Evolutionary conservation across 2,329 filamentous ascomycete genomes (phyloP).

Genomic region (Ophiosphaerella narmari): DNA sequence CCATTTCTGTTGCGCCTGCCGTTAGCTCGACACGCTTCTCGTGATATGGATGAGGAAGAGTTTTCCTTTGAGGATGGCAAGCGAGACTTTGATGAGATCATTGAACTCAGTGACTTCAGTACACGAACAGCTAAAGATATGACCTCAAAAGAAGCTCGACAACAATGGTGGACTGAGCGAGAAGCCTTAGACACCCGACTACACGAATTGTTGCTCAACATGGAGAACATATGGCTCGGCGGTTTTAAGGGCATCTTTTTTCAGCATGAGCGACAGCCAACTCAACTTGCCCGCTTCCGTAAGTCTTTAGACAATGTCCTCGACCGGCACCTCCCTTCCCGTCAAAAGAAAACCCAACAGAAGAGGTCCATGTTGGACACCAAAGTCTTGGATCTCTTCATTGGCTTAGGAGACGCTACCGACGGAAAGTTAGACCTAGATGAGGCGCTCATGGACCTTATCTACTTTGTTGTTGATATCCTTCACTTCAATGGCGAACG

Average conservation of each 20-base stretch:
- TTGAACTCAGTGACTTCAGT: constrained; percentile 78
- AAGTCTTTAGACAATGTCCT: constrained; percentile 78
- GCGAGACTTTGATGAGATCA: constrained; percentile 79
- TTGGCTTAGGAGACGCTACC: constrained; percentile 77
- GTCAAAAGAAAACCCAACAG: constrained; percentile 63
- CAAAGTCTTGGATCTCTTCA: constrained; percentile 82
- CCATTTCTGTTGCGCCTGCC: constrained; percentile 89
- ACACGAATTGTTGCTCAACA: constrained; percentile 76
- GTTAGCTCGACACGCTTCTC: constrained; percentile 77
- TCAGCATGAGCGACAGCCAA: constrained; percentile 65
- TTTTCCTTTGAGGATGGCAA: constrained; percentile 85
- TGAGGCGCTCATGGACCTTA: constrained; percentile 84
- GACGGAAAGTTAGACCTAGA: constrained; percentile 75
- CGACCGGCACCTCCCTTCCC: constrained; percentile 83
- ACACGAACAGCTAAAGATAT: constrained; percentile 77
- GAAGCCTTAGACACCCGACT: constrained; percentile 79
- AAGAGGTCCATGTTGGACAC: constrained; percentile 61
- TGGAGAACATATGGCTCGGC: constrained; percentile 93
- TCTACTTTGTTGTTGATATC: constrained; percentile 96
- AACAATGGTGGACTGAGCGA: constrained; percentile 87
- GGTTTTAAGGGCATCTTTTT: constrained; percentile 96
- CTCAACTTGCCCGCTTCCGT: constrained; percentile 75
- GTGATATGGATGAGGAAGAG: constrained; percentile 77
- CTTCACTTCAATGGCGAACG: constrained; percentile 94
- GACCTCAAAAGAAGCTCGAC: constrained; percentile 73